A percentile compares a stretch with the other conserved stretches of the same genome.
phyloP scores from a whole-genome alignment of 805 yeast genomes.

The Yamadazyma sp. region DNA sequence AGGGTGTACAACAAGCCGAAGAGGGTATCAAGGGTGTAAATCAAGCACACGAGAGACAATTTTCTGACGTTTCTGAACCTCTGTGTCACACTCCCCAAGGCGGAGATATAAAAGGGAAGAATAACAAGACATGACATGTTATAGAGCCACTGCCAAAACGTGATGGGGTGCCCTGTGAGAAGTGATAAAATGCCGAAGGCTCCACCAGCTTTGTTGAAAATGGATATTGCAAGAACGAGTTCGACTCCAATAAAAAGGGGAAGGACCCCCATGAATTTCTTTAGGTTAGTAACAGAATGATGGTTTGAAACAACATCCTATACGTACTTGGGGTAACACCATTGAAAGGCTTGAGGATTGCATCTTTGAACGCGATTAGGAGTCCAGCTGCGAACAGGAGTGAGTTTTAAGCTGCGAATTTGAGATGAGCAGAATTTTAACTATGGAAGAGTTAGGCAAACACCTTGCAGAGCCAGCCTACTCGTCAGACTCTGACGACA shows the following conservation, averaged over 20 bases:
- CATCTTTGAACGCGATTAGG: too few species aligned
- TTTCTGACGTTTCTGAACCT: conserved; percentile 55
- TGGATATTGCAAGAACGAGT: conserved; percentile 67
- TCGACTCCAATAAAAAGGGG: conserved; percentile 91
- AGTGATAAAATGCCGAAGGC: conserved; percentile 81
- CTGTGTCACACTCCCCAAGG: conserved; percentile 43
- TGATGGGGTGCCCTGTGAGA: conserved; percentile 85
- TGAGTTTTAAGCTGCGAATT: background rate
- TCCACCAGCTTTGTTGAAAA: conserved; percentile 88
- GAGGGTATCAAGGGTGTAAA: conserved; percentile 67
- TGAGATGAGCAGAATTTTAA: conserved; percentile 4
- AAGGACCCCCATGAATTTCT: conserved; percentile 65
- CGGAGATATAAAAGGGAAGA: conserved; percentile 64
- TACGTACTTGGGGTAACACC: conserved; percentile 18
- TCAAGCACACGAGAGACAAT: conserved; percentile 59
- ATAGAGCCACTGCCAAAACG: conserved; percentile 77
- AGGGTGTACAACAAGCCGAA: conserved; percentile 67
- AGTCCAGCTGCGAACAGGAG: too few species aligned
- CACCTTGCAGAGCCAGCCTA: too few species aligned
- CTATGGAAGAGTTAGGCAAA: too few species aligned
- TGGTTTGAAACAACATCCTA: too few species aligned
- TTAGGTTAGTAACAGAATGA: conserved; percentile 12
- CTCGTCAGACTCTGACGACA: conserved; percentile 5
- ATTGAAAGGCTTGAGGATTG: conserved; percentile 4
- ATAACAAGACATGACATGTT: conserved; percentile 64